Evolutionary conservation across 495 filamentous ascomycete genomes (phyloP), one percentile per base, ranked within the genome.

Genomic region (Geoglossum glabrum): DNA sequence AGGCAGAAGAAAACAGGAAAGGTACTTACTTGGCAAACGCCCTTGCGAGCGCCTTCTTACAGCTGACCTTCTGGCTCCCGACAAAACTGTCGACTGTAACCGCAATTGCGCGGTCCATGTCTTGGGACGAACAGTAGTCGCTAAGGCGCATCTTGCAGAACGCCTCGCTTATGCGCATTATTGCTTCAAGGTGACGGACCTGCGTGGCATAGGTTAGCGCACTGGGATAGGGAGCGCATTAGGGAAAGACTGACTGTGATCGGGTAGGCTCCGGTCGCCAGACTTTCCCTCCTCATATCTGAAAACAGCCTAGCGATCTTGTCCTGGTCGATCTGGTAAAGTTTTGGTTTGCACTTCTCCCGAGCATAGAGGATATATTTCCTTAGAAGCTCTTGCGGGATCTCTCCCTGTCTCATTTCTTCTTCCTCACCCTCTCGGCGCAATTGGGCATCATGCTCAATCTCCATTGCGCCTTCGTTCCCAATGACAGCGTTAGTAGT

Each of bases 321-420:
- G 67, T 97, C 93, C 67, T 94, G 86, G 65, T 99, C 93, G 71
- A 99, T 96, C 67, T 97, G 88, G 65, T 96, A 90, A 36, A 99
- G 75, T 69, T 97, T 96, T 33, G 93, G 93, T 59, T 77, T 76
- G 70, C 87, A 93, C 62, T 82, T 82, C 68, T 97, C 90, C 26
- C 93, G 79, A 1, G 93, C 90, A 66, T 95, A 97, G 36, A 97
- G 77, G 64, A 99, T 97, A 69, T 97, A 99, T 72, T 99, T 99
- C 60, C 93, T 74, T 59, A 99, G 72, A 54, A 97, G 72, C 61
- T 95, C 87, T 68, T 99, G 93, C 0, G 89, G 80, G 59, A 97
- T 92, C 61, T 92, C 83, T 65, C 81, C 81, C 59, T 82, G 80
- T 62, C 79, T 76, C 23, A 77, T 76, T 15, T 78, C 75, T n/a